phyloP scores from a whole-genome alignment of 805 yeast genomes.

The Myxozyma kluyveri region DNA sequence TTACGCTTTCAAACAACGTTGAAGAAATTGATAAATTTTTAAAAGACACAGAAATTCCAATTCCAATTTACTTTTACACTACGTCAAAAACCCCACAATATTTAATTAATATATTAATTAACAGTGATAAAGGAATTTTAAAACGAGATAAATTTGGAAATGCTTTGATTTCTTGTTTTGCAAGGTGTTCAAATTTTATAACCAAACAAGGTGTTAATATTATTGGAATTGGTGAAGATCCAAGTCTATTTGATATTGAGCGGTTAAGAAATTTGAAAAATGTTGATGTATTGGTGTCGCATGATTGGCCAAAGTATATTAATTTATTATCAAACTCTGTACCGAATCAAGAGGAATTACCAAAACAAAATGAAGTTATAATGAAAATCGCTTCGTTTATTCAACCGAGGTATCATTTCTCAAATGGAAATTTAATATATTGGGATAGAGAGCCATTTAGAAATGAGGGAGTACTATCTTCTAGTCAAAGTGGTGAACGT shows the following conservation, averaged over 20 bases:
- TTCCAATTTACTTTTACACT: constrained; percentile 23
- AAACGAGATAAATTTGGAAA: no score
- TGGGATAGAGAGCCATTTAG: constrained; percentile 34
- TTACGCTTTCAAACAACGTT: constrained; percentile 9
- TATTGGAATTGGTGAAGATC: constrained; percentile 11
- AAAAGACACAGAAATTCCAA: constrained; percentile 2
- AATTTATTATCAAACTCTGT: constrained; percentile 23
- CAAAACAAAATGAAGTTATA: constrained; percentile 9
- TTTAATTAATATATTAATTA: constrained; percentile 3
- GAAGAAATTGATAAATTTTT: constrained; percentile 8
- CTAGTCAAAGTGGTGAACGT: constrained; percentile 25
- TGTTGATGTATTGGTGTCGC: constrained; percentile 29
- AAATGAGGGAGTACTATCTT: constrained; percentile 12
- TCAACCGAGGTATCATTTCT: constrained; percentile 32
- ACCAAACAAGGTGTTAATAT: constrained; percentile 21
- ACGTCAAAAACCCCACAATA: not conserved
- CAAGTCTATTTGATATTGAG: constrained; percentile 21
- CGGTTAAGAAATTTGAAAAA: constrained; percentile 14
- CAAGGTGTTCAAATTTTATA: constrained; percentile 11
- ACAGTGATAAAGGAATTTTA: constrained; percentile 4
- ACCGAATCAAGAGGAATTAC: constrained; percentile 10
- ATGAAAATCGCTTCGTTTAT: constrained; percentile 6
- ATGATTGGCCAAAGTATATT: constrained; percentile 30
- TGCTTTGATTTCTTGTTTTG: constrained; percentile 17
- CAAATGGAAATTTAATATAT: constrained; percentile 9